A percentile compares a stretch with the other conserved stretches of the same genome.
These are phyloP conservation scores for Sugiyamaella mastotermitis DNA, from an alignment of 805 yeast genomes.

Conservation along the genomic window DNA sequence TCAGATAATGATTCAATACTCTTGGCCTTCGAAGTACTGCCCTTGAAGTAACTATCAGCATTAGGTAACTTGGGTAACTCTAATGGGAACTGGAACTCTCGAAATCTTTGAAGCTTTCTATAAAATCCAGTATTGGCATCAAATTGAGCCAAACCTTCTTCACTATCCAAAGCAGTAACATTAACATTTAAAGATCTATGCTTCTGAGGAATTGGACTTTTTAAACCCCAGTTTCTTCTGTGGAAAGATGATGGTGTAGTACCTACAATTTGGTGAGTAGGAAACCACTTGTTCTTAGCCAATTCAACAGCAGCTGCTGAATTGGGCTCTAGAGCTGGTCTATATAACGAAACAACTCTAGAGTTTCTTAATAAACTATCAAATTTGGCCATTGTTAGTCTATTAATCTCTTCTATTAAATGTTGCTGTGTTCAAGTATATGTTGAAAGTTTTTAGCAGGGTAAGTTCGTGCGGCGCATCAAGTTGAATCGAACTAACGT, in stretches of 20 bases:
- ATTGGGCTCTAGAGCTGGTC: background rate
- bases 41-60: conserved; percentile 7
- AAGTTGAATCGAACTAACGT: too few relatives aligned
- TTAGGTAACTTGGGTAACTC: conserved; percentile 11
- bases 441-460: too few relatives aligned
- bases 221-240: conserved; percentile 34
- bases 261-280: conserved; percentile 26
- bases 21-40: conserved; percentile 5
- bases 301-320: conserved; percentile 5
- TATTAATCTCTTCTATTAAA: background rate
- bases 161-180: conserved; percentile 25
- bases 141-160: conserved; percentile 25
- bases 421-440: too few relatives aligned
- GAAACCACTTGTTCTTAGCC: conserved; percentile 13
- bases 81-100: conserved; percentile 26
- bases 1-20: conserved; percentile 7
- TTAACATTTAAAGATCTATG: conserved; percentile 23
- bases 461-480: too few relatives aligned
- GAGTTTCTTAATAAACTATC: conserved; percentile 9
- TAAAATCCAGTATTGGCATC: conserved; percentile 23
- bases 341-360: conserved; percentile 8
- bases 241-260: conserved; percentile 29
- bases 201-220: conserved; percentile 24
- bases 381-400: conserved; percentile 3
- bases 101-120: conserved; percentile 25